Base-by-base conservation (phyloP, 176 grass and related monocot species). In the Ampelocalamus luodianensis region DNA sequence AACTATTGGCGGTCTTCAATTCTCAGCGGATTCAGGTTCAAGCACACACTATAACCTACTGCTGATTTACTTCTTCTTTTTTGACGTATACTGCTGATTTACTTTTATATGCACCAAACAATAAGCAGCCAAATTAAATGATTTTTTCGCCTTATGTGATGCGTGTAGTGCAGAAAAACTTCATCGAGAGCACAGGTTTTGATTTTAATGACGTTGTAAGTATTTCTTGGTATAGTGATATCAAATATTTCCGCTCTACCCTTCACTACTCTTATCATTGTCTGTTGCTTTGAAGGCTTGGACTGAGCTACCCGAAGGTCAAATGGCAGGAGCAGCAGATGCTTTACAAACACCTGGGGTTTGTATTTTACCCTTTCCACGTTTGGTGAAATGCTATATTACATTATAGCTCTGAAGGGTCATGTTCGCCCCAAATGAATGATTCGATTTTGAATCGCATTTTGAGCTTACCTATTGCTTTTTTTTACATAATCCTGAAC, bases 261-360 rank as follows among this genome's bases (percentile, higher is more conserved):
- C 5, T 76, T 90, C 50, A 77, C 49, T 82, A 43, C 5, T 65
- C 60, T 53, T 67, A 76, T 23, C 13, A 50, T 74, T 79, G 11
- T 58, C 12, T 74, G n/a, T 42, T 82, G 65, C 67, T 82, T 56
- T 75, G 76, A 76, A 96, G 94, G 79, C 51, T 69, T 89, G 87
- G 60, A 71, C 23, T 80, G 84, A 88, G 20, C 40, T 82, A 55
- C 72, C 45, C 29, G 72, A 89, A 76, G 76, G 64, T 43, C 68
- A 93, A 78, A 83, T 81, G 85, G 59, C 48, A n/a, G 89, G 46
- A 49, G 68, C 60, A 76, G 60, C 48, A 74, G 84, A 82, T 68
- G 68, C 84, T 83, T 85, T 92, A 26, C 86, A 89, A 82, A 96
- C 93, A 82, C 93, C 96, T 29, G 89, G 91, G 91, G 96, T 96